phyloP scores from a whole-genome alignment of 2,329 filamentous ascomycete species.

The Drechmeria coniospora region DNA sequence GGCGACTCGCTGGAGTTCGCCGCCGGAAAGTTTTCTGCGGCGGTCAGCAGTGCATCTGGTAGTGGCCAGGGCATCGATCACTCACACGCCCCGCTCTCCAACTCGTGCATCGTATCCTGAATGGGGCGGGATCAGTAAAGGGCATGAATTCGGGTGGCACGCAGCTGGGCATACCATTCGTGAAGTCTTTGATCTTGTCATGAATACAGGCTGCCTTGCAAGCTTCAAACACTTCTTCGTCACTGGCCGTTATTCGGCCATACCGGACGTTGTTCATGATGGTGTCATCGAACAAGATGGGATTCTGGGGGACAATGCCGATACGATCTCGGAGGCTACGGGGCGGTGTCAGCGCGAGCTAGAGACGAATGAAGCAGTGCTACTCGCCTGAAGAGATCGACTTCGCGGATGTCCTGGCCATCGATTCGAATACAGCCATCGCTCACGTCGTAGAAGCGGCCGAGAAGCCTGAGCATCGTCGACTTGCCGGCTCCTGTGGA shows the following conservation, averaged over 20 bases:
- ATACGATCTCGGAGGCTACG: constrained; percentile 35
- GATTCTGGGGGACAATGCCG: constrained; percentile 40
- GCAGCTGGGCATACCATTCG: constrained; percentile 22
- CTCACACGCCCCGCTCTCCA: constrained; percentile 33
- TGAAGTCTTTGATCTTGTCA: constrained; percentile 39
- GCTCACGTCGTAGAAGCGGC: constrained; percentile 42
- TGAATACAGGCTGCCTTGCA: constrained; percentile 41
- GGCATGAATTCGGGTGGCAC: not conserved
- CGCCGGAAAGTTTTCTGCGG: constrained; percentile 44
- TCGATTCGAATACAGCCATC: constrained; percentile 38
- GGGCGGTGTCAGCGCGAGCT: constrained; percentile 9
- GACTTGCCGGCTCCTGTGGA: constrained; percentile 45
- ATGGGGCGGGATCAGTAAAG: not conserved
- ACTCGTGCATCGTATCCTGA: constrained; percentile 33
- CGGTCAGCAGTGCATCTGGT: constrained; percentile 6
- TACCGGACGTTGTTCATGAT: constrained; percentile 46
- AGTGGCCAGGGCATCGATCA: constrained; percentile 6
- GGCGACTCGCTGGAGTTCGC: constrained; percentile 50
- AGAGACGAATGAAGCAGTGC: not conserved
- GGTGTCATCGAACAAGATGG: constrained; percentile 41
- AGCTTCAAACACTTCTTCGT: constrained; percentile 38
- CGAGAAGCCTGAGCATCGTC: constrained; percentile 40
- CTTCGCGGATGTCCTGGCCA: constrained; percentile 39
- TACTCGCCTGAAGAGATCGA: constrained; percentile 30
- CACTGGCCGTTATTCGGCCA: constrained; percentile 34